A percentile compares a stretch with the other conserved stretches of the same genome.
Evolutionary conservation across 306 rosid species (phyloP).

Genomic region (Crataegus laevigata): DNA sequence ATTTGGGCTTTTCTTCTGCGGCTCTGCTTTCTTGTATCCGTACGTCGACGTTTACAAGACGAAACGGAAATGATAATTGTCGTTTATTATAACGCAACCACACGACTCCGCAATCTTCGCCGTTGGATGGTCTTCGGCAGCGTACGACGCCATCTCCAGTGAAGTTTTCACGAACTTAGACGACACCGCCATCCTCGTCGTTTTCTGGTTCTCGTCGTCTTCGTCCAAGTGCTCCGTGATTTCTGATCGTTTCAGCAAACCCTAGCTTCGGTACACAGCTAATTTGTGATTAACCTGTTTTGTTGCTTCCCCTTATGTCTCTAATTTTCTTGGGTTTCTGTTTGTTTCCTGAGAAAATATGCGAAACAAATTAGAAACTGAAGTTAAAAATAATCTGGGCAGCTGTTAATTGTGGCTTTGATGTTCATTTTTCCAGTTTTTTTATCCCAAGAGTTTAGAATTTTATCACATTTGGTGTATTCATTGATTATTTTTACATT

Average conservation of each 20-base stretch:
- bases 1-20: too few species aligned
- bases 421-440: background rate
- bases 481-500: background rate
- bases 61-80: background rate
- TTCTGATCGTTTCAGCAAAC: background rate
- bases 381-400: background rate
- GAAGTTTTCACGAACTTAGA: background rate
- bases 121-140: slow-evolving; percentile 1
- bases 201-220: slow-evolving; percentile 6
- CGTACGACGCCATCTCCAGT: slow-evolving; percentile 6
- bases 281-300: slow-evolving; percentile 6
- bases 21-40: background rate
- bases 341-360: background rate
- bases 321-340: background rate
- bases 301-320: too few species aligned
- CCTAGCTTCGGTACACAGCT: slow-evolving; percentile 5
- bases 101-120: slow-evolving; percentile 2
- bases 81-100: background rate
- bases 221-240: background rate
- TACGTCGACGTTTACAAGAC: background rate
- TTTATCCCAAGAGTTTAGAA: background rate
- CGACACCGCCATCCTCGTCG: slow-evolving; percentile 29
- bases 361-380: background rate
- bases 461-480: background rate
- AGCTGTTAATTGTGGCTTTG: background rate